Base-by-base conservation (phyloP, 2,329 filamentous ascomycete genomes). In the Dactylellina sp. region DNA sequence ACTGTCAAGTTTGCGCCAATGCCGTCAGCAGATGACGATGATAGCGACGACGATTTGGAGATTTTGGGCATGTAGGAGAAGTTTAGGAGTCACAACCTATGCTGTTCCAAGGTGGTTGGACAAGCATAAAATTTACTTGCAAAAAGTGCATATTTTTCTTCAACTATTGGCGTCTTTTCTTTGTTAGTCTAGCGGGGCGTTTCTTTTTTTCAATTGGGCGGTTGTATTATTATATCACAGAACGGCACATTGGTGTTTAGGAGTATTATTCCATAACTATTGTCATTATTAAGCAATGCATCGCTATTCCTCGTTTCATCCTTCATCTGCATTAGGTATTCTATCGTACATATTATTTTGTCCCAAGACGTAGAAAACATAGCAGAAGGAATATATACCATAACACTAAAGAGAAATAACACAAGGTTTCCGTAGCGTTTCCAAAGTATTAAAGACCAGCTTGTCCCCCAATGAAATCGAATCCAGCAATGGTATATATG, bases 21-120 rank as follows among this genome's bases (percentile, higher is more conserved):
- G 28, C 61, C 70, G 18, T 7, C 14, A 9, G 49, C 32, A 14
- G 39, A 28, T 39, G 55, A 53, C 16, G 70, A 74, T 57, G 56
- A 62, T 39, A 74, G 70, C 16, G 70, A 74, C 12, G 70, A 74
- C 55, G 70, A 74, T 52, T 49, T 74, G 22, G 70, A 74, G 56
- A 74, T 74, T 44, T 44, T 74, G 39, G 60, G 60, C n/a, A 72
- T 72, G 56, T 62, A 62, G 25, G 24, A 6, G 12, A 16, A 20
- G 49, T 35, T n/a, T n/a, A 40, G 35, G 52, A 40, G 7, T 18
- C 22, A 20, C 44, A 6, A 47, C 6, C n/a, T n/a, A n/a, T n/a
- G n/a, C n/a, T n/a, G n/a, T n/a, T n/a, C n/a, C n/a, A n/a, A n/a
- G n/a, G n/a, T n/a, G n/a, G n/a, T n/a, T n/a, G n/a, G n/a, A n/a